Evolutionary conservation across 23 red algal species (phyloP), one percentile per base, ranked within the genome.

Genomic region (Agarophyton chilense): DNA sequence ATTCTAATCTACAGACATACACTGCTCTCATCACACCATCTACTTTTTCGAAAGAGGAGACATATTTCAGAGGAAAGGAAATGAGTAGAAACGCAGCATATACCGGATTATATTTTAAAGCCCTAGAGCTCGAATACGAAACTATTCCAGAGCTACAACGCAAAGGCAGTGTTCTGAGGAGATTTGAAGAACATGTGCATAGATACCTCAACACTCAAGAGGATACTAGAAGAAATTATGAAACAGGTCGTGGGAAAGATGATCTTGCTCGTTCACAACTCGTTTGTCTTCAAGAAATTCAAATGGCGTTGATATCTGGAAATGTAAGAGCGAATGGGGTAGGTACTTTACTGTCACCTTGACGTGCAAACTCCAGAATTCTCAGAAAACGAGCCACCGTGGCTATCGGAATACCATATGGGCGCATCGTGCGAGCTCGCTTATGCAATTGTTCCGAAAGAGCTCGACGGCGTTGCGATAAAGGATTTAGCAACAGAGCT

Each of bases 281-380:
- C 21, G 71, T 94, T 35, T 94, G 91, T 71, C 70, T 94, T 29
- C 91, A 94, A 72, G 80, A 85, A 32, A 86, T 94, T 46, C 91
- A 86, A 10, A 86, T 86, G 80, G 82, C 91, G 14, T 74, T 94
- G 29, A 85, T 94, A 56, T 58, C 91, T 40, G 91, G 73, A 67
- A 84, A 94, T 61, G 54, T 94, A 26, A 74, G 53, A 16, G 80
- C 64, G 0, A 94, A 94, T 60, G 91, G 91, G 17, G 44, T 87
- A 26, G 80, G 68, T 12, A 94, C 91, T 9, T 54, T 94, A 55
- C 52, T 94, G n/a, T 86, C 91, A 86, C 31, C 91, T 94, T 11
- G 91, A 94, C 41, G 74, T 94, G 4, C 91, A 77, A 26, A 47
- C 44, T 31, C 38, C 33, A 31, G 64, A 89, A 24, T 38, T 72